Evolutionary conservation across 2,329 filamentous ascomycete genomes (phyloP).

Genomic region (Ophiocordyceps camponoti-floridani): DNA sequence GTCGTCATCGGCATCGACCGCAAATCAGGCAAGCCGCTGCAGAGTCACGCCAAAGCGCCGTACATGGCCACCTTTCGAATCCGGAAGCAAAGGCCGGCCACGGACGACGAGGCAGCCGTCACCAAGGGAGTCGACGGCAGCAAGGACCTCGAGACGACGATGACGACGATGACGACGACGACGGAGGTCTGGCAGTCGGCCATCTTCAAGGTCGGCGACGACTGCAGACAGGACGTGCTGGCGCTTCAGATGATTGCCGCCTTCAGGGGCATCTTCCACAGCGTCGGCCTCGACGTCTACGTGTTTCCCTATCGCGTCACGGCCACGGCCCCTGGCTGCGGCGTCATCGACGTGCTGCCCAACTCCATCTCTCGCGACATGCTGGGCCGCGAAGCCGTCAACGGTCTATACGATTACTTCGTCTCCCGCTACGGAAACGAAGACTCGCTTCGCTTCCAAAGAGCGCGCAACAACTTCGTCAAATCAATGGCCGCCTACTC

Average conservation of each 20-base stretch:
- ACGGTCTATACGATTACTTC: conserved; percentile 97
- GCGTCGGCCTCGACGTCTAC: conserved; percentile 85
- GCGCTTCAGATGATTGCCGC: conserved; percentile 95
- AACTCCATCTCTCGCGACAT: conserved; percentile 98
- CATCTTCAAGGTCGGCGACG: conserved; percentile 99
- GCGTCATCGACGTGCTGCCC: conserved; percentile 93
- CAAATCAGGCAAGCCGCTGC: conserved; percentile 91
- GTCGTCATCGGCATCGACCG: conserved; percentile 95
- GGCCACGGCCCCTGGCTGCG: conserved; percentile 89
- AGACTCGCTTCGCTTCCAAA: conserved; percentile 85
- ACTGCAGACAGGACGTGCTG: conserved; percentile 92
- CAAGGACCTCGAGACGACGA: conserved; percentile 6
- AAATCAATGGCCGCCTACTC: conserved; percentile 99
- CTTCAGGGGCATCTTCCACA: conserved; percentile 93
- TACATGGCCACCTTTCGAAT: conserved; percentile 99
- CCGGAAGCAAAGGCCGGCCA: conserved; percentile 49
- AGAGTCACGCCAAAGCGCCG: conserved; percentile 94
- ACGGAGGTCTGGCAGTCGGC: conserved; percentile 99
- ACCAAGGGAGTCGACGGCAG: conserved; percentile 5
- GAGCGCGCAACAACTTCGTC: conserved; percentile 91
- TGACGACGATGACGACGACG: conserved; percentile 48
- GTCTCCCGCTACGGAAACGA: conserved; percentile 94
- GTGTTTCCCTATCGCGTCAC: conserved; percentile 96
- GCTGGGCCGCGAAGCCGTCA: conserved; percentile 94
- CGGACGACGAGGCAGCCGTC: background rate